Base-by-base conservation (phyloP, 129 eudicot species). In the Flaveria trinervia region DNA sequence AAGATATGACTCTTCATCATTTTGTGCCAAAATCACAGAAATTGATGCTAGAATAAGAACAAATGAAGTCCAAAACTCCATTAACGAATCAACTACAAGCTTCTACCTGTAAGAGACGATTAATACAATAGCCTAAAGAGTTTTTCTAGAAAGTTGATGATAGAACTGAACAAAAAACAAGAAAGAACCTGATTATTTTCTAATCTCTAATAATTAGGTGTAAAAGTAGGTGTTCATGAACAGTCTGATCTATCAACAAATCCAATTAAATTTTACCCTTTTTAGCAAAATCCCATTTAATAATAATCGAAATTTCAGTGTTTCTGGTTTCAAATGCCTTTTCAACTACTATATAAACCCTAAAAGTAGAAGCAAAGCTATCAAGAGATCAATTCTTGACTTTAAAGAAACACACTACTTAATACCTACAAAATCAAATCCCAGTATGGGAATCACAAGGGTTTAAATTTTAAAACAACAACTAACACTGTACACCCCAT, bases 1-100 rank as follows among this genome's bases (percentile, higher is more conserved):
- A 73, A 93, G 84, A 57, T 69, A 70, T 11, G 81, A 82, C 4
- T 84, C 85, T 80, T 83, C 84, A 23, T 82, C 77, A 51, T 82
- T 81, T 69, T 79, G 98, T 45, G 96, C 91, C 85, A 79, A 78
- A 73, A 86, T 72, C 39, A 84, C 74, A 33, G 88, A 83, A 80
- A 77, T 36, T 57, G 87, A 85, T 48, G 81, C 84, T 74, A 93
- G 72, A 72, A 84, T 69, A 43, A 88, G 44, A 70, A 85, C 68
- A 52, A 91, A 64, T 48, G 76, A 51, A 81, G 83, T 74, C 70
- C 65, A 73, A 49, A 78, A 56, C 66, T 73, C 92, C 97, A 91
- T 91, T 69, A 73, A 70, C 49, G 45, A 70, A 80, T 78, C 86
- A 76, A 48, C 51, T 30, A 72, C 28, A 33, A 78, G 44, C 69